phyloP scores from a whole-genome alignment of 1,139 yeast species.

The Saccharomyces pastorianus region DNA sequence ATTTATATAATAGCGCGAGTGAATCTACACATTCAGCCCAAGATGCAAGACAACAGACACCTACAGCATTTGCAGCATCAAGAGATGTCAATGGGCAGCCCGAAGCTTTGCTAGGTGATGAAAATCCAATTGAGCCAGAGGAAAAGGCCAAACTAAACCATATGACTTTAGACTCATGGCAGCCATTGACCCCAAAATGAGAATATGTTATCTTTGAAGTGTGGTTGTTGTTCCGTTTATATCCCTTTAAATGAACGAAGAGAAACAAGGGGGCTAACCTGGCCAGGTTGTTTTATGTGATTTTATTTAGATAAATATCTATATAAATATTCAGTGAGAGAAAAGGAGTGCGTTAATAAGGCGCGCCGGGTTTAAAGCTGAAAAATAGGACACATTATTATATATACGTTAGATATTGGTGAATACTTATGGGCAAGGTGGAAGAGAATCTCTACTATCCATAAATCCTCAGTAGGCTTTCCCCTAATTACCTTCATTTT shows the following conservation, averaged over 20 bases:
- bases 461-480: not conserved
- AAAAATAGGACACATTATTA: not conserved
- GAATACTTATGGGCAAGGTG: not conserved
- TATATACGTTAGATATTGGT: not conserved
- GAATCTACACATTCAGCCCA: not conserved
- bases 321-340: not conserved
- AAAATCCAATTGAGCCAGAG: constrained; percentile 18
- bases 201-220: not conserved
- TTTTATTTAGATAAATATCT: not conserved
- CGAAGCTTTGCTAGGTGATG: constrained; percentile 4
- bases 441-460: not conserved
- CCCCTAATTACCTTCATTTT: not conserved
- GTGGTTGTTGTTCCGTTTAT: not conserved
- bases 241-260: not conserved
- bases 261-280: not conserved
- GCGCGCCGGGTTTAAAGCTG: not conserved
- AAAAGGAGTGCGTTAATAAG: not conserved
- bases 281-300: not conserved
- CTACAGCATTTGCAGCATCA: not conserved
- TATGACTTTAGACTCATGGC: constrained; percentile 46
- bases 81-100: not conserved
- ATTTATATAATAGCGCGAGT: not conserved
- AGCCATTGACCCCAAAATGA: constrained; percentile 34
- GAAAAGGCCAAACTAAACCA: constrained; percentile 22
- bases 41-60: not conserved